These are phyloP conservation scores for Lotmaria passim DNA, from an alignment of 208 protist genomes.

Conservation along the genomic window DNA sequence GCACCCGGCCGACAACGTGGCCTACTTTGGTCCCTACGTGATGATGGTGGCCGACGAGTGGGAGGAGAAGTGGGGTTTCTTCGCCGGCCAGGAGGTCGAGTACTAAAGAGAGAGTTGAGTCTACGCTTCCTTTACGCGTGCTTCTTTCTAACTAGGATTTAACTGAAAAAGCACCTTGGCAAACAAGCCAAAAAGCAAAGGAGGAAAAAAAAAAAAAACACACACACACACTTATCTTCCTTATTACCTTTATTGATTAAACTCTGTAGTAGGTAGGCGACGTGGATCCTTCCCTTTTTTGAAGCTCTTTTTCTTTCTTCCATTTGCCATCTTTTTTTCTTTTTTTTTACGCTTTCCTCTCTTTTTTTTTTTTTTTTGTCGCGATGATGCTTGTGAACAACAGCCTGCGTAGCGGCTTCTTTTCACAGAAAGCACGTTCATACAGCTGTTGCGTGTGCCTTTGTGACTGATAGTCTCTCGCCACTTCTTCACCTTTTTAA, in stretches of 20 bases:
- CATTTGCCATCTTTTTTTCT: constrained; percentile 22
- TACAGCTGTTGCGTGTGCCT: neutral
- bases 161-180: neutral
- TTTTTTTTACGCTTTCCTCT: too few relatives aligned
- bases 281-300: constrained; percentile 15
- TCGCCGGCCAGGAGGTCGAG: constrained; percentile 90
- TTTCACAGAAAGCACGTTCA: constrained; percentile 4
- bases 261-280: constrained; percentile 18
- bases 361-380: constrained; percentile 10
- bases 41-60: constrained; percentile 93
- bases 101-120: too few relatives aligned
- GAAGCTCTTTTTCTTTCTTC: constrained; percentile 10
- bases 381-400: neutral
- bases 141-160: constrained; percentile 22
- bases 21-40: constrained; percentile 91
- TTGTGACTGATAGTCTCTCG: constrained; percentile 2
- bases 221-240: constrained; percentile 8
- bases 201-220: constrained; percentile 11
- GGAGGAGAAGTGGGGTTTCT: constrained; percentile 95
- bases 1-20: constrained; percentile 90
- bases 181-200: constrained; percentile 1
- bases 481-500: constrained; percentile 20
- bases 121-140: too few relatives aligned
- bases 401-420: neutral
- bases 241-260: constrained; percentile 21